Base-by-base conservation (phyloP, 1,139 yeast genomes). In the Kluyveromyces sp. region DNA sequence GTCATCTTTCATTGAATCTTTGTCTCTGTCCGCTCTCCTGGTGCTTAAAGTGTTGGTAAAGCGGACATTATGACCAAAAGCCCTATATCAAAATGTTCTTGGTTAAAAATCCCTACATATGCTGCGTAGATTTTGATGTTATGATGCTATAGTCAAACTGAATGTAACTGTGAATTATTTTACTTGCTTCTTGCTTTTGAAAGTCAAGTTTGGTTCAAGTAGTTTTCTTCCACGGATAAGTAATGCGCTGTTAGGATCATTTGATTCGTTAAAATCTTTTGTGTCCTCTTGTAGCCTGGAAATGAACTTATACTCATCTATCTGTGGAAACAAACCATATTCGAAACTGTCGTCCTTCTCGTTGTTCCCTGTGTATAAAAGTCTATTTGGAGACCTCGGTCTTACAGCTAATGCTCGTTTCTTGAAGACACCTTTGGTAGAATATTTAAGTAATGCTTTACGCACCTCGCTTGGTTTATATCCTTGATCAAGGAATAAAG, bases 401-500 rank as follows among this genome's bases (percentile, higher is more conserved):
- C 69, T 63, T 45, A 68, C 57, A 26, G 43, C 43, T 29, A 66
- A 45, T 5, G 71, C 52, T 3, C 74, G 67, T 42, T 66, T 50
- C 43, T 60, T 58, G 41, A 72, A 68, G 2, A 61, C 57, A 38
- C 65, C 68, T 26, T 55, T 56, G 0, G 74, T 68, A 1, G 73
- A 60, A 44, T 60, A 45, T 7, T 67, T 68, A 15, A 74, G 66
- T 39, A 81, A 59, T 37, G 55, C 66, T 10, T 57, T 55, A 52
- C 69, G 71, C 3, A 80, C 68, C 27, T 72, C 70, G 0, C 52
- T 53, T 0, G 74, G 68, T 0, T 68, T 57, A 3, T 78, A 68
- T 0, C 95, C 95, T 53, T 71, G 67, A 40, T 86, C 80, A 52
- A 88, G 65, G 42, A 78, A 63, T 34, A 79, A 74, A 0, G 90